phyloP scores from a whole-genome alignment of 2,329 filamentous ascomycete species.

The Leptographium lundbergii region DNA sequence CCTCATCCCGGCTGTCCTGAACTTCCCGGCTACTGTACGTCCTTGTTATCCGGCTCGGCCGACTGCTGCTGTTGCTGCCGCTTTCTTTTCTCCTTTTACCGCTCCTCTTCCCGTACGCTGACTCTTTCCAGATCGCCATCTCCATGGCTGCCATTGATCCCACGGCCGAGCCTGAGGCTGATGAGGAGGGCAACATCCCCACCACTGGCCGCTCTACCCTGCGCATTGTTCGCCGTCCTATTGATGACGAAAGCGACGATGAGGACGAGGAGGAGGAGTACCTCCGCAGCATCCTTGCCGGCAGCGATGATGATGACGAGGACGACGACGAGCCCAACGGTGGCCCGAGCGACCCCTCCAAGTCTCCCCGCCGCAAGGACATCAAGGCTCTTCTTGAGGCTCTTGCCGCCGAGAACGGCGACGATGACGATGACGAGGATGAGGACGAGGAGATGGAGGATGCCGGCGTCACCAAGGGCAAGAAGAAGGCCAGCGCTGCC shows the following conservation, averaged over 20 bases:
- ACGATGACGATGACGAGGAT: constrained; percentile 47
- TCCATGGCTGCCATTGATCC: constrained; percentile 98
- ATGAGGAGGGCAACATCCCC: constrained; percentile 48
- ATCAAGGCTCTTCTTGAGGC: constrained; percentile 66
- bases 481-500: constrained; percentile 11
- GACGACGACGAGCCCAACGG: constrained; percentile 67
- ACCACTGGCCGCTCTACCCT: constrained; percentile 67
- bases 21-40: constrained; percentile 74
- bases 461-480: constrained; percentile 17
- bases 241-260: constrained; percentile 28
- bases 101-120: neutral
- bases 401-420: constrained; percentile 42
- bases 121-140: constrained; percentile 63
- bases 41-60: no score
- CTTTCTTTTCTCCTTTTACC: neutral
- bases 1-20: constrained; percentile 64
- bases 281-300: constrained; percentile 40
- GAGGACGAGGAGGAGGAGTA: constrained; percentile 52
- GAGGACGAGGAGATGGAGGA: constrained; percentile 36
- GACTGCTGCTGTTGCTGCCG: neutral
- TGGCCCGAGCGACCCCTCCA: constrained; percentile 81
- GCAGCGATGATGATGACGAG: constrained; percentile 34
- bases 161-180: constrained; percentile 57
- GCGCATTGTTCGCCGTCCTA: constrained; percentile 71
- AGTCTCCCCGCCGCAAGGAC: constrained; percentile 67